Evolutionary conservation across 2,329 filamentous ascomycete species (phyloP).

Genomic region (Westerdykella sp.): DNA sequence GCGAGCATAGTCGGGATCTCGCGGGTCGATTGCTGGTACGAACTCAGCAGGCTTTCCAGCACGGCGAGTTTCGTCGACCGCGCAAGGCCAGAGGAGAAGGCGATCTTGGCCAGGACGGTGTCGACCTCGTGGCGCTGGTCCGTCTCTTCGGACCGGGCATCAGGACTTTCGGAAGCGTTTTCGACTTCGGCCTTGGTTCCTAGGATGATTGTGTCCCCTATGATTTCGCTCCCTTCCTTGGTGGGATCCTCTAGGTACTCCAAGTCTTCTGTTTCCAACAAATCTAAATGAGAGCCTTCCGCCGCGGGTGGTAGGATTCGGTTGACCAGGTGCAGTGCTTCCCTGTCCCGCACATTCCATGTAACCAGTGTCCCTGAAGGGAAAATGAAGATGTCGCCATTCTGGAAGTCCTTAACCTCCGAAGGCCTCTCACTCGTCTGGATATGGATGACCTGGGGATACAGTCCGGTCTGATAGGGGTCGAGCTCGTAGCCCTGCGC

Average conservation of each 20-base stretch:
- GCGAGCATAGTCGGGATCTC: conserved; percentile 74
- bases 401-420: conserved; percentile 44
- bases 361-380: conserved; percentile 89
- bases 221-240: conserved; percentile 68
- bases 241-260: conserved; percentile 74
- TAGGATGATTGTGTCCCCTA: conserved; percentile 81
- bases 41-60: conserved; percentile 72
- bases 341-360: conserved; percentile 76
- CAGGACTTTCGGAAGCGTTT: conserved; percentile 32
- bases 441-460: conserved; percentile 60
- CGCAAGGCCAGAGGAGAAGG: conserved; percentile 90
- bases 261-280: conserved; percentile 80
- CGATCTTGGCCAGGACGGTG: conserved; percentile 81
- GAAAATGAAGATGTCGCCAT: conserved; percentile 89
- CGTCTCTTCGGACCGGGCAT: conserved; percentile 4
- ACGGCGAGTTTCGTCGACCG: conserved; percentile 90
- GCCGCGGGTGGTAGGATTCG: conserved; percentile 70
- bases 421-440: conserved; percentile 38
- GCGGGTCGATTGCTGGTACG: conserved; percentile 82
- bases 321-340: conserved; percentile 52
- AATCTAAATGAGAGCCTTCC: conserved; percentile 62
- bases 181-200: conserved; percentile 57
- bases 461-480: conserved; percentile 55
- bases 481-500: conserved; percentile 57
- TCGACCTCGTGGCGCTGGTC: conserved; percentile 40